These are phyloP conservation scores for Tylopilus intermedius DNA, from an alignment of 768 basidiomycete species.

Conservation along the genomic window DNA sequence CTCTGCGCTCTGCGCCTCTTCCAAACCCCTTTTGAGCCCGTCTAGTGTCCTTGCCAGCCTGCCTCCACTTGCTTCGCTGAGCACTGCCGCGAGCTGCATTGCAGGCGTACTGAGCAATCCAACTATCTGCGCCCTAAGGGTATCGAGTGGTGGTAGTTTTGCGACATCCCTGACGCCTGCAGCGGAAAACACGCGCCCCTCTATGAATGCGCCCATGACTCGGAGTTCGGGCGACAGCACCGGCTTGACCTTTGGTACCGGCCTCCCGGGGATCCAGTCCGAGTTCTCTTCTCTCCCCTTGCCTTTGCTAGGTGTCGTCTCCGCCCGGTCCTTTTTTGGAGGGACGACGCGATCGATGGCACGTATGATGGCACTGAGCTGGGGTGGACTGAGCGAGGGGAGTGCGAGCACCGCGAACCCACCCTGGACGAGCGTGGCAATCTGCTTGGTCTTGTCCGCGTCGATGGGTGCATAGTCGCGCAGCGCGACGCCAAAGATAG, in stretches of 20 bases:
- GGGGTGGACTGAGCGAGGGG: slow-evolving; percentile 67
- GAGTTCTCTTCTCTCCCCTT: slow-evolving; percentile 60
- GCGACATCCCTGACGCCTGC: slow-evolving; percentile 58
- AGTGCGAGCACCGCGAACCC: slow-evolving; percentile 62
- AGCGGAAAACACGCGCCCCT: slow-evolving; percentile 63
- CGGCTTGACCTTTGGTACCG: slow-evolving; percentile 55
- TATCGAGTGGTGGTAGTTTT: slow-evolving; percentile 72
- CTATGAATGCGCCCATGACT: slow-evolving; percentile 76
- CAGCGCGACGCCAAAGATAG: slow-evolving; percentile 74
- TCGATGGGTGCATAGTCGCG: slow-evolving; percentile 56
- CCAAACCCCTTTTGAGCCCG: slow-evolving; percentile 64
- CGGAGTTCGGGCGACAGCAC: slow-evolving; percentile 59
- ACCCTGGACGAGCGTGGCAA: slow-evolving; percentile 56
- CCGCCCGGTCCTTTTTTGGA: slow-evolving; percentile 46
- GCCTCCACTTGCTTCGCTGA: slow-evolving; percentile 67
- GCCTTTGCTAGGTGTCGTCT: slow-evolving; percentile 37
- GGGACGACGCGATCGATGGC: slow-evolving; percentile 66
- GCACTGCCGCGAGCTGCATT: slow-evolving; percentile 64
- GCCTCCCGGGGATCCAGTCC: slow-evolving; percentile 59
- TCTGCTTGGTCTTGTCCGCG: slow-evolving; percentile 40
- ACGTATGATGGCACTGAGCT: slow-evolving; percentile 61
- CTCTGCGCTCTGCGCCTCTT: slow-evolving; percentile 38
- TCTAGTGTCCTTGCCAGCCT: slow-evolving; percentile 67
- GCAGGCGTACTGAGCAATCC: slow-evolving; percentile 76
- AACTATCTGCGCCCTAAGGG: slow-evolving; percentile 75